phyloP scores from a whole-genome alignment of 371 early-diverging fungal species.

The Mortierella sp. region DNA sequence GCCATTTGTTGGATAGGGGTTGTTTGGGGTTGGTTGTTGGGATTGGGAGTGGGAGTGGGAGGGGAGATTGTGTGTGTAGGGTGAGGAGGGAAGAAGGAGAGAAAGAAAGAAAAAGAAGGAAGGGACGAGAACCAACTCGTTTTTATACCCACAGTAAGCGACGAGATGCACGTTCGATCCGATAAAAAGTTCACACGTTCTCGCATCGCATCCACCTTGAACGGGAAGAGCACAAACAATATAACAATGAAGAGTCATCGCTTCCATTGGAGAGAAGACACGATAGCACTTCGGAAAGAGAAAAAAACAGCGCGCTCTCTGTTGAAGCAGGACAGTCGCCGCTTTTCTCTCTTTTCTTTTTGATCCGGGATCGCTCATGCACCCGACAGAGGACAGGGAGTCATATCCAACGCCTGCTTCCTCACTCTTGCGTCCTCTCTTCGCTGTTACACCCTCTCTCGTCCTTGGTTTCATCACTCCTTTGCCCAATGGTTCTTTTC shows the following conservation, averaged over 20 bases:
- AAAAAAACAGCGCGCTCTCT: neutral
- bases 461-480: neutral
- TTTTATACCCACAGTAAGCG: neutral
- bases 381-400: neutral
- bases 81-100: neutral
- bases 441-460: neutral
- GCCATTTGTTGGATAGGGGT: neutral
- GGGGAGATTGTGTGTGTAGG: neutral
- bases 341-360: neutral
- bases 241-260: neutral
- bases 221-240: neutral
- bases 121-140: neutral
- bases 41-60: neutral
- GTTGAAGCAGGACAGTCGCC: neutral
- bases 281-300: neutral
- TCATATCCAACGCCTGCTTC: neutral
- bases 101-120: neutral
- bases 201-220: neutral
- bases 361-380: conserved; percentile 13
- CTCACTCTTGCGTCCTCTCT: neutral
- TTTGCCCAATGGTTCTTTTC: neutral
- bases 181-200: conserved; percentile 10
- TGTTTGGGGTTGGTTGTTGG: neutral
- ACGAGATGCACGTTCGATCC: neutral
- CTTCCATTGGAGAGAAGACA: neutral